Evolutionary conservation across 2,329 filamentous ascomycete species (phyloP).

Genomic region (Ophiostoma novo-ulmi): DNA sequence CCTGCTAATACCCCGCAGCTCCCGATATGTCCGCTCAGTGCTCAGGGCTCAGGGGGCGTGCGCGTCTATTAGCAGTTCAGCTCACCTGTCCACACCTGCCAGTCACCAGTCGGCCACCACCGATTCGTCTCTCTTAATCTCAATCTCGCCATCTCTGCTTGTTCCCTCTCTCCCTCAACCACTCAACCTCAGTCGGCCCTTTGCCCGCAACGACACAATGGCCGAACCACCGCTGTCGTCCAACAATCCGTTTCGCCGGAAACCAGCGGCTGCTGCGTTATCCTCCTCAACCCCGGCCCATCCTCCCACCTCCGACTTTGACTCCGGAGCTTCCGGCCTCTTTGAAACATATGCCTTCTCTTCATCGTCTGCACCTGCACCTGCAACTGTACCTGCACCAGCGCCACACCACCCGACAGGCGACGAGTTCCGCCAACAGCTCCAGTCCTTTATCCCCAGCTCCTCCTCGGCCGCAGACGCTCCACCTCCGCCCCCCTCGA

Average conservation of each 20-base stretch:
- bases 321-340: conserved; percentile 1
- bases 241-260: conserved; percentile 52
- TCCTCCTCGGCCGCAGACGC: conserved; percentile 27
- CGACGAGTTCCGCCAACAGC: conserved; percentile 33
- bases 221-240: conserved; percentile 38
- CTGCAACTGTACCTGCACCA: not conserved
- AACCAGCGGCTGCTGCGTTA: conserved; percentile 28
- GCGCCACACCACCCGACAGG: conserved; percentile 31
- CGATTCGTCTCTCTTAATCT: not conserved
- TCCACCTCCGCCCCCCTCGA: conserved; percentile 35
- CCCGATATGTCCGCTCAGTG: conserved; percentile 17
- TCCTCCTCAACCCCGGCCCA: conserved; percentile 3
- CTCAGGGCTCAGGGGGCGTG: not conserved
- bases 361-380: not conserved
- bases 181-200: not conserved
- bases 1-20: conserved; percentile 21
- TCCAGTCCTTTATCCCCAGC: conserved; percentile 32
- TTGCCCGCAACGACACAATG: conserved; percentile 30
- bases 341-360: not conserved
- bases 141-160: not conserved
- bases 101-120: not conserved
- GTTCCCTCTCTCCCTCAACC: not conserved
- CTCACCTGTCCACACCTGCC: not conserved
- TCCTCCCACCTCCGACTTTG: not conserved
- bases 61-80: not conserved